Percentiles rank a stretch among this genome's conserved stretches.
Conservation (phyloP, 2,329 filamentous ascomycete species). For the Fusarium anthophilum region DNA sequence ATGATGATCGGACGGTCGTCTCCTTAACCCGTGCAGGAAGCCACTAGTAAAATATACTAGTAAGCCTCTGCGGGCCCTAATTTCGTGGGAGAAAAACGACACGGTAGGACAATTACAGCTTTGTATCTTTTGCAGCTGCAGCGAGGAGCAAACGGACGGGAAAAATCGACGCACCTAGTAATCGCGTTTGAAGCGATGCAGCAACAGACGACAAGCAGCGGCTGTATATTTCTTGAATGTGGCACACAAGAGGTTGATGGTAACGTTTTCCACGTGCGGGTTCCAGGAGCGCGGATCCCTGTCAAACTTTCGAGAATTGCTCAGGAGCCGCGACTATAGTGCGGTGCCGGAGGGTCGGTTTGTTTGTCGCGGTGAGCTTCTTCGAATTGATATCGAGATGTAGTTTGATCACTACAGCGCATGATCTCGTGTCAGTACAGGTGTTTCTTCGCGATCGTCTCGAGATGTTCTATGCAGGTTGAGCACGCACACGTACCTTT, state of each 20-base stretch:
- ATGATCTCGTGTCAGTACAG: slow-evolving; percentile 32
- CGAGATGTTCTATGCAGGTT: slow-evolving; percentile 23
- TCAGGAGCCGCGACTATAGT: slow-evolving; percentile 18
- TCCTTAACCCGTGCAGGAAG: slow-evolving; percentile 13
- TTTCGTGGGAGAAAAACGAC: slow-evolving; percentile 26
- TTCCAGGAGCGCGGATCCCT: slow-evolving; percentile 38
- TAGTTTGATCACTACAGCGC: slow-evolving; percentile 24
- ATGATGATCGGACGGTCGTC: slow-evolving; percentile 5
- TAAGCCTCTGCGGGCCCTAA: slow-evolving; percentile 35
- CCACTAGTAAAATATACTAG: slow-evolving; percentile 31
- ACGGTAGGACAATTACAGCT: slow-evolving; percentile 16
- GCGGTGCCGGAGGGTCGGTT: slow-evolving; percentile 9
- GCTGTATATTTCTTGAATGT: slow-evolving; percentile 9
- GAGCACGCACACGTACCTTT: slow-evolving; percentile 20
- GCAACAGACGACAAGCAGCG: not conserved
- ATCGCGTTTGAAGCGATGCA: not conserved
- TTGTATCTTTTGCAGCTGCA: not conserved
- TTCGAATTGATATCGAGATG: slow-evolving; percentile 18
- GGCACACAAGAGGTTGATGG: slow-evolving; percentile 22
- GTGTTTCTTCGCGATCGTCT: slow-evolving; percentile 25
- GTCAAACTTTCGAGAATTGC: slow-evolving; percentile 32
- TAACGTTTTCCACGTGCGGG: slow-evolving; percentile 39
- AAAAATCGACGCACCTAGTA: slow-evolving; percentile 16
- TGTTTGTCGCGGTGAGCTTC: slow-evolving; percentile 24
- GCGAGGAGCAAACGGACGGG: not conserved